phyloP scores from a whole-genome alignment of 257 asterid species.

The Solanum megistacrolobum region DNA sequence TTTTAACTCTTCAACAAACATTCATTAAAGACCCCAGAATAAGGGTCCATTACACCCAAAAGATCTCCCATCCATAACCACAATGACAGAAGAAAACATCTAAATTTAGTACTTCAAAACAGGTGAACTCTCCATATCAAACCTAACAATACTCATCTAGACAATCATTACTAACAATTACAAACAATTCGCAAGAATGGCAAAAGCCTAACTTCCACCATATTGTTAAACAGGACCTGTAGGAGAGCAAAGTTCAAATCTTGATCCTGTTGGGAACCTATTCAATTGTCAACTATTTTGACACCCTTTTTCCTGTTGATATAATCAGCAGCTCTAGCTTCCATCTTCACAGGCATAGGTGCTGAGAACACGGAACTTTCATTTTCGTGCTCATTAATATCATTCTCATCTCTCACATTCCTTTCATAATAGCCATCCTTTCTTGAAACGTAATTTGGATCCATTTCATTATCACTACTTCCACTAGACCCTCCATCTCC shows the following conservation, averaged over 20 bases:
- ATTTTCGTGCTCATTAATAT: neutral
- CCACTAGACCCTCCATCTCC: constrained; percentile 27
- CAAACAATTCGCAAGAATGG: neutral
- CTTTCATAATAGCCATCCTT: neutral
- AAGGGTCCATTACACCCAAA: neutral
- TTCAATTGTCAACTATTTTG: constrained; percentile 2
- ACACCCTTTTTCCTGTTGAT: constrained; percentile 19
- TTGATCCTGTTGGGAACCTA: neutral
- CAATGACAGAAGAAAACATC: neutral
- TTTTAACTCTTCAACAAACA: neutral
- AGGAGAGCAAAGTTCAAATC: neutral
- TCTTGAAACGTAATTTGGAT: constrained; percentile 1
- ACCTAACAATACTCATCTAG: neutral
- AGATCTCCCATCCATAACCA: neutral
- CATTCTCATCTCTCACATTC: neutral
- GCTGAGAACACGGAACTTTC: constrained; percentile 30
- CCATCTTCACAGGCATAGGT: constrained; percentile 54
- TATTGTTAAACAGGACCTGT: neutral
- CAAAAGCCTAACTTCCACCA: neutral
- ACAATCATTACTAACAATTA: neutral
- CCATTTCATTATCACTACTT: constrained; percentile 35
- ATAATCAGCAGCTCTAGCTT: constrained; percentile 14
- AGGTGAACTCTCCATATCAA: neutral
- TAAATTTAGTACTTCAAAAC: neutral
- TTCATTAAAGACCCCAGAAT: neutral